These are phyloP conservation scores for Serendipita sp. DNA, from an alignment of 768 basidiomycete species.

Conservation along the genomic window DNA sequence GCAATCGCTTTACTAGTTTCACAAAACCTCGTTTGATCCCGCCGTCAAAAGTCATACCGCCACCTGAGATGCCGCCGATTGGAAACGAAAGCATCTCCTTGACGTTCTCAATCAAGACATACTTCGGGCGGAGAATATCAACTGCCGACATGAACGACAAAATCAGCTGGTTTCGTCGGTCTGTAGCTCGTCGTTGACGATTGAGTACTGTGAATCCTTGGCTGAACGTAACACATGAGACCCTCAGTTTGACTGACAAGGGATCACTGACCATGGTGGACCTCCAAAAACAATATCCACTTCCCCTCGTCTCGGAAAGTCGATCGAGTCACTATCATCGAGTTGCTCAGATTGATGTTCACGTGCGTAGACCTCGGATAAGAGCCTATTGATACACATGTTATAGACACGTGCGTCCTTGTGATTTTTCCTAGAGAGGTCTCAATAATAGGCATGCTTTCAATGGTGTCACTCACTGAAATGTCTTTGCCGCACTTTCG, in stretches of 20 bases:
- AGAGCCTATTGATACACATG: conserved; percentile 50
- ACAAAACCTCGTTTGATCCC: conserved; percentile 61
- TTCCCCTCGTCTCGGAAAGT: conserved; percentile 1
- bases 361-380: conserved; percentile 40
- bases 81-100: neutral
- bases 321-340: conserved; percentile 8
- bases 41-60: conserved; percentile 34
- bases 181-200: neutral
- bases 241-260: conserved; percentile 15
- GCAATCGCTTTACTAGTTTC: conserved; percentile 43
- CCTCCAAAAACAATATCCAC: conserved; percentile 9
- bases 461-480: conserved; percentile 29
- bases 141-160: conserved; percentile 5
- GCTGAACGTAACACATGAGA: neutral
- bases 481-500: conserved; percentile 39
- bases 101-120: conserved; percentile 11
- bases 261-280: conserved; percentile 18
- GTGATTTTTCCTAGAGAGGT: conserved; percentile 32
- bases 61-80: conserved; percentile 27
- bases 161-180: conserved; percentile 4
- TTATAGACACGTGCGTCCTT: conserved; percentile 42
- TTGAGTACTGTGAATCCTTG: neutral
- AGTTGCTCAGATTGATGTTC: conserved; percentile 28
- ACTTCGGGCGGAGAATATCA: conserved; percentile 9
- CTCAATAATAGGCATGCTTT: neutral